Evolutionary conservation across 2,329 filamentous ascomycete genomes (phyloP), one percentile per base, ranked within the genome.

Genomic region (Tolypocladium inflatum): DNA sequence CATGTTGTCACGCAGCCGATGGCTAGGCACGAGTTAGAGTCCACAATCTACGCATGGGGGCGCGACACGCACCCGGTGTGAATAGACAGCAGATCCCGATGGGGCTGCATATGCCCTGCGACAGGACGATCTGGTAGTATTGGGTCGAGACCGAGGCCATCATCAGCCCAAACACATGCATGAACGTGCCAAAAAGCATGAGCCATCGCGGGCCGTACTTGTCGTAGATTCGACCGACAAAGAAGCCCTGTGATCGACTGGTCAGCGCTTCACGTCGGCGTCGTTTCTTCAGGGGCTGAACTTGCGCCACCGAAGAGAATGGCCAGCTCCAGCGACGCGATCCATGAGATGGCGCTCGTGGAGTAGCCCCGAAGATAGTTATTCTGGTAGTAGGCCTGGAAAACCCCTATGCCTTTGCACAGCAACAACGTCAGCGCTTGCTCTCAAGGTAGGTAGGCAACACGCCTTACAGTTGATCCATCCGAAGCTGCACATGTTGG

Each of bases 101-200:
- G 10, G 71, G 70, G 1, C 69, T 71, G 57, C 67, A 73, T 0
- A 76, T 64, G 5, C 71, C 70, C 56, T 77, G 75, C 0, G 72
- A 62, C 1, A 77, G 63, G 11, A 77, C 65, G 56, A 76, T 68
- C 51, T 77, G 74, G 54, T 72, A 76, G 63, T 76, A 77, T 48
- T 74, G 57, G 0, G 61, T 70, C n/a, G 66, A 64, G 9, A 87
- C 68, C 9, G 76, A 80, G 0, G 81, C 76, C 82, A 87, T 85
- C 81, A 88, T 86, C 6, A 87, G 65, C 2, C 81, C 80, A 57
- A 87, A 80, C 19, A 87, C 78, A 57, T 85, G 80, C 39, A 84
- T 65, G 56, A 85, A 69, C 0, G 75, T 78, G 19, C 83, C 83
- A 15, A 67, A 65, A 1, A 83, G 39, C 1, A 86, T 66, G 0